A percentile compares a stretch with the other conserved stretches of the same genome.
Conservation (phyloP, 768 basidiomycete genomes). For the Boletus fagicola region DNA sequence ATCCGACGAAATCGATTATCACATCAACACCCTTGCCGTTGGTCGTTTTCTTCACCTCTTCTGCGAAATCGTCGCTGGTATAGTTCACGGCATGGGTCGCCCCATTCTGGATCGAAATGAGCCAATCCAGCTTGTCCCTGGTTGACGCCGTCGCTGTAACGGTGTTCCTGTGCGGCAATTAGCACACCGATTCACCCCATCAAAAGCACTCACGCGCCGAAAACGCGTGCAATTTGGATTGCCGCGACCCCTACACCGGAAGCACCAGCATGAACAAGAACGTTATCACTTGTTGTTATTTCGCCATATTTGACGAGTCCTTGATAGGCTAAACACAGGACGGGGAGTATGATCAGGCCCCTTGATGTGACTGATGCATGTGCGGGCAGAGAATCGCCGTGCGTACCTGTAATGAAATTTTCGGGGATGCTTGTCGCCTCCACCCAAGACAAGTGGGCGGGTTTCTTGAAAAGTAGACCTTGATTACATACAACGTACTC, state of each 20-base stretch:
- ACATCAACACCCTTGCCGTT: constrained; percentile 73
- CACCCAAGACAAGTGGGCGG: constrained; percentile 68
- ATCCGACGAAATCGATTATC: constrained; percentile 82
- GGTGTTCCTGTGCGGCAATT: constrained; percentile 43
- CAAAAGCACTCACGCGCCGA: constrained; percentile 59
- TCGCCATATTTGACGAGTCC: constrained; percentile 66
- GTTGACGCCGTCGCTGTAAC: constrained; percentile 88
- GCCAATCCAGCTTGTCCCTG: constrained; percentile 76
- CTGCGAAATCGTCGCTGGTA: constrained; percentile 77
- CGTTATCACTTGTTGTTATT: constrained; percentile 66
- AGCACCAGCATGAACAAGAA: constrained; percentile 88
- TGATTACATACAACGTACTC: constrained; percentile 73
- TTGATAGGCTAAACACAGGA: constrained; percentile 49
- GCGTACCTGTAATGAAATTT: constrained; percentile 78
- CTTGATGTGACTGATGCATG: constrained; percentile 1
- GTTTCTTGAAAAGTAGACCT: constrained; percentile 72
- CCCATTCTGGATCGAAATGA: constrained; percentile 62
- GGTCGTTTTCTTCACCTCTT: constrained; percentile 67
- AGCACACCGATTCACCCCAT: constrained; percentile 3
- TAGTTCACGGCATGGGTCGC: constrained; percentile 82
- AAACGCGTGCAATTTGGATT: constrained; percentile 77
- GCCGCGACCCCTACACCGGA: constrained; percentile 89
- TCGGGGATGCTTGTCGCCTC: constrained; percentile 90
- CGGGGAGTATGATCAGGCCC: constrained; percentile 3
- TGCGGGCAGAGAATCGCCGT: constrained; percentile 10